Percentiles rank a stretch among this genome's conserved stretches.
phyloP scores from a whole-genome alignment of 2,329 filamentous ascomycete genomes.

The Ascochyta clinopodiicola region DNA sequence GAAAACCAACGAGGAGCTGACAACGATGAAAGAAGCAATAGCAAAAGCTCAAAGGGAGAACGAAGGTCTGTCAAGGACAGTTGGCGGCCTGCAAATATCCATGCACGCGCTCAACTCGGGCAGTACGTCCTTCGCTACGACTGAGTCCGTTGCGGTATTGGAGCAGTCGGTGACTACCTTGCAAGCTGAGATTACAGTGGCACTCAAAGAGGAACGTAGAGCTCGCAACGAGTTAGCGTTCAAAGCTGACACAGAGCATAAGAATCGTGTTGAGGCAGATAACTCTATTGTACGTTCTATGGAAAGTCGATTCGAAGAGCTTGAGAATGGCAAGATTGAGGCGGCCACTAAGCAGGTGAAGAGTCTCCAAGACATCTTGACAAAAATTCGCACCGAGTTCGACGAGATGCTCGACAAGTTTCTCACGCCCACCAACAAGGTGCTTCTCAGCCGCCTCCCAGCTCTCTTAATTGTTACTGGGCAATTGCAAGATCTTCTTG shows the following conservation, averaged over 20 bases:
- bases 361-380: background rate
- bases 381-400: conserved; percentile 7
- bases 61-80: background rate
- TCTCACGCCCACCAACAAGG: conserved; percentile 13
- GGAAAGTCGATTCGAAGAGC: background rate
- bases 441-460: conserved; percentile 7
- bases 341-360: background rate
- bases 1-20: background rate
- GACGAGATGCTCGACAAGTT: conserved; percentile 7
- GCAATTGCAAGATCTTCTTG: conserved; percentile 15
- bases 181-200: background rate
- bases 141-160: background rate
- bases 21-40: background rate
- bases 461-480: background rate
- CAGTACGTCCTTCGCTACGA: conserved; percentile 1
- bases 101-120: conserved; percentile 2
- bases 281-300: background rate
- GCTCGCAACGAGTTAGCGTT: conserved; percentile 7
- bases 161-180: background rate
- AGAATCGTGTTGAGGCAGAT: conserved; percentile 3
- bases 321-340: background rate
- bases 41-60: background rate
- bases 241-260: background rate
- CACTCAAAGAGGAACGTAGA: background rate
- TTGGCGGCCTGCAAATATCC: conserved; percentile 1